Base-by-base conservation (phyloP, 2,329 filamentous ascomycete species). In the Fonsecaea monophora region DNA sequence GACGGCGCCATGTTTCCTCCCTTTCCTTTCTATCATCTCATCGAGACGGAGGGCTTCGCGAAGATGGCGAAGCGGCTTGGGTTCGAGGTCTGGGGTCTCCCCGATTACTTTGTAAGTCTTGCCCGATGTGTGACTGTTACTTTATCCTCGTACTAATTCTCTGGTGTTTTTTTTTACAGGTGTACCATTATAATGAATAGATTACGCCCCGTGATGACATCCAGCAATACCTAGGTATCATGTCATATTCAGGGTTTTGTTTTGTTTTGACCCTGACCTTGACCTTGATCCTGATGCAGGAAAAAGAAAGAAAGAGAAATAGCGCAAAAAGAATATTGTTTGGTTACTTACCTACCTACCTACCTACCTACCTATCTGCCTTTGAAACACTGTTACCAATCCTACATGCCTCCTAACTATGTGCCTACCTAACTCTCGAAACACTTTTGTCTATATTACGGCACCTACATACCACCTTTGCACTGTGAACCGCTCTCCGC, bases 1-100 rank as follows among this genome's bases (percentile, higher is more conserved):
- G 95, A 99, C 75, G 95, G 95, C 21, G 94, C 95, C 77, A 99
- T 98, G 94, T 99, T 99, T 81, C 95, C 95, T 18, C 87, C 95
- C 0, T 99, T 99, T 77, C 81, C 94, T 2, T 99, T 99, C 77
- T 98, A 97, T 77, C 91, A 99, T 79, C 84, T 99, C 68, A 96
- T 99, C 68, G 95, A 99, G 83, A 98, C 95, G 0, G 95, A 99
- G 76, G 95, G 95, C 0, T 99, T 99, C 75, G 94, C 95, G 18
- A 97, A 94, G 81, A 99, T 99, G 95, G 94, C 94, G 12, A 90
- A 87, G 77, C 85, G 95, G 71, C 79, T 99, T 75, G 93, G 93
- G 57, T 97, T 93, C 89, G 85, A 90, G 68, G 87, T 91, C 66
- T 92, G 86, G 73, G 95, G 95, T n/a, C 82, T 98, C 75, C 95